Percentiles rank a stretch among this genome's conserved stretches.
These are phyloP conservation scores for Lactarius hengduanensis DNA, from an alignment of 768 basidiomycete genomes.

Conservation along the genomic window DNA sequence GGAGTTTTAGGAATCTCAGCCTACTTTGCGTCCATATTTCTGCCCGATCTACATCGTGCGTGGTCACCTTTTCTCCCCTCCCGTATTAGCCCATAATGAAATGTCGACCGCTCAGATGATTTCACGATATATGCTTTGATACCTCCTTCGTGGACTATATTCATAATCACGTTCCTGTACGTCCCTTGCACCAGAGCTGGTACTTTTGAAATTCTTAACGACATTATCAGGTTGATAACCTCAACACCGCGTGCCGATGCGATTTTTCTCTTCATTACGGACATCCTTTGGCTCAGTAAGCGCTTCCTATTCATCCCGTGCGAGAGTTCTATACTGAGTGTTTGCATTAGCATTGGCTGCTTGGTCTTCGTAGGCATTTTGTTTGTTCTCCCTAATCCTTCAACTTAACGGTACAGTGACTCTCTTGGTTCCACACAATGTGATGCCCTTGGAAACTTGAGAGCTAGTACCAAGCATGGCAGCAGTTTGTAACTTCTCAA, in stretches of 20 bases:
- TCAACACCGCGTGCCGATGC: slow-evolving; percentile 27
- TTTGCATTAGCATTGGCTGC: slow-evolving; percentile 24
- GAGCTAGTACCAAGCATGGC: slow-evolving; percentile 24
- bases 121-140: slow-evolving; percentile 26
- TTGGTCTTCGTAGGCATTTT: slow-evolving; percentile 25
- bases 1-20: slow-evolving; percentile 8
- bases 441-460: slow-evolving; percentile 19
- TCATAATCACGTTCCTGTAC: slow-evolving; percentile 26
- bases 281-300: slow-evolving; percentile 29
- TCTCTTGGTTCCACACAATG: slow-evolving; percentile 23
- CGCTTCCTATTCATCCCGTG: background rate
- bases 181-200: slow-evolving; percentile 3
- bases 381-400: background rate
- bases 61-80: background rate
- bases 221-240: slow-evolving; percentile 11
- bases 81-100: background rate
- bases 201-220: slow-evolving; percentile 2
- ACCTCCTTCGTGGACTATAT: slow-evolving; percentile 28
- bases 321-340: background rate
- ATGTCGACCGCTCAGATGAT: slow-evolving; percentile 22
- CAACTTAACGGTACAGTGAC: slow-evolving; percentile 21
- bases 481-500: slow-evolving; percentile 15
- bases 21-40: slow-evolving; percentile 23
- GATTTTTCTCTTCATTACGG: slow-evolving; percentile 25
- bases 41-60: slow-evolving; percentile 24